These are phyloP conservation scores for Periconia digitata DNA, from an alignment of 2,329 filamentous ascomycete genomes.

Conservation along the genomic window DNA sequence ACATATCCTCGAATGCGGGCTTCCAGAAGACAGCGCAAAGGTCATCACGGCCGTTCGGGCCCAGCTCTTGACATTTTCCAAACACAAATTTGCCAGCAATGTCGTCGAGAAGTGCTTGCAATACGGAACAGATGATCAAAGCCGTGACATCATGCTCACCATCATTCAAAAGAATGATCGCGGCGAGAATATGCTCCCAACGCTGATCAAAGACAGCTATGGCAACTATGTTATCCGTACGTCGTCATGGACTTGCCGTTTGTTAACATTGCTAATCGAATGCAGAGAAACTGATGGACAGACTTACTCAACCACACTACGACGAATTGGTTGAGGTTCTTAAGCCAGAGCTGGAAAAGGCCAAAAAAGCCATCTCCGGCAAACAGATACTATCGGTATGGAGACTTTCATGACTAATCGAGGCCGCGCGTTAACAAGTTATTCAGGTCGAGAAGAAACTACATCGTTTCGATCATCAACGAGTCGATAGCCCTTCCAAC, in stretches of 20 bases:
- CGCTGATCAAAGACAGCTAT: conserved; percentile 85
- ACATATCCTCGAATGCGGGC: conserved; percentile 81
- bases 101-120: conserved; percentile 93
- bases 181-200: conserved; percentile 69
- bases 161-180: conserved; percentile 57
- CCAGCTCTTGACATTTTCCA: conserved; percentile 75
- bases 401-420: background rate
- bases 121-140: conserved; percentile 68
- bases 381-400: conserved; percentile 49
- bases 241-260: conserved; percentile 43
- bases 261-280: conserved; percentile 4
- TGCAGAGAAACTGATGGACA: conserved; percentile 75
- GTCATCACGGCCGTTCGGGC: conserved; percentile 74
- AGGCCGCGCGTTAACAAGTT: conserved; percentile 7
- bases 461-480: conserved; percentile 42
- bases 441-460: conserved; percentile 52
- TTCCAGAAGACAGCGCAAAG: conserved; percentile 68
- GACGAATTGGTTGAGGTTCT: conserved; percentile 44
- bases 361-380: conserved; percentile 42
- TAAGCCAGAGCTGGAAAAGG: conserved; percentile 49
- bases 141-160: conserved; percentile 63
- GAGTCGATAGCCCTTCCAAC: conserved; percentile 26
- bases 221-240: conserved; percentile 97
- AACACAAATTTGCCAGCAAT: conserved; percentile 96
- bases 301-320: conserved; percentile 45